Base-by-base conservation (phyloP, 179 eudicot species). In the Silene noctiflora region DNA sequence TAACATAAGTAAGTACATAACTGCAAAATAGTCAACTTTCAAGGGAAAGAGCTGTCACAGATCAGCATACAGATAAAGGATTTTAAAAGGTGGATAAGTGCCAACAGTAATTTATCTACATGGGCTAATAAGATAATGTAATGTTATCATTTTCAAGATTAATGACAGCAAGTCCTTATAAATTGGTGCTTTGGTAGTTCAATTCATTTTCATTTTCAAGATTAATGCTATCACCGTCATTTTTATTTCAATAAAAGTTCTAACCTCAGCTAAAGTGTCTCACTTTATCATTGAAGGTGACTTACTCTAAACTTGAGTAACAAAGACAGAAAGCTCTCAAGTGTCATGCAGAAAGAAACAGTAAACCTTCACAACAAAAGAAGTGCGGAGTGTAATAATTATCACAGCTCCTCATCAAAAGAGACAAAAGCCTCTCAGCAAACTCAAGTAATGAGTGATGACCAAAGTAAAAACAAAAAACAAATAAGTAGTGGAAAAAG, bases 181-280 rank as follows among this genome's bases (percentile, higher is more conserved):
- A 16, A 25, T 19, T 9, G 24, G 33, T 16, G 6, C 13, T 64
- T 12, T 21, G 22, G 60, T 44, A 17, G 25, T 63, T 22, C 46
- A 46, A 46, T 9, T 53, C 44, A 63, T 27, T 22, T 7, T 5
- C 25, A 35, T 27, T 27, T 35, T 35, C 42, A 35, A 35, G 42
- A 21, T 61, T 29, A 29, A 29, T 29, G 33, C 3, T 29, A 29
- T 29, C 59, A 16, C 31, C 44, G 7, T 44, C 59, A 42, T 61
- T 73, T 60, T 33, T 68, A 31, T 17, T 24, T 53, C 77, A 22
- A 16, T 3, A n/a, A 22, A 69, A 5, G 19, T 44, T 74, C 69
- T 31, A 61, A 61, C n/a, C 65, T 60, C 20, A 60, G 35, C 20
- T 33, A 19, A 17, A 31, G 46, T 33, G 25, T 24, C 5, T 9